Evolutionary conservation across 2,329 filamentous ascomycete species (phyloP).

Genomic region (Fusarium sp.): DNA sequence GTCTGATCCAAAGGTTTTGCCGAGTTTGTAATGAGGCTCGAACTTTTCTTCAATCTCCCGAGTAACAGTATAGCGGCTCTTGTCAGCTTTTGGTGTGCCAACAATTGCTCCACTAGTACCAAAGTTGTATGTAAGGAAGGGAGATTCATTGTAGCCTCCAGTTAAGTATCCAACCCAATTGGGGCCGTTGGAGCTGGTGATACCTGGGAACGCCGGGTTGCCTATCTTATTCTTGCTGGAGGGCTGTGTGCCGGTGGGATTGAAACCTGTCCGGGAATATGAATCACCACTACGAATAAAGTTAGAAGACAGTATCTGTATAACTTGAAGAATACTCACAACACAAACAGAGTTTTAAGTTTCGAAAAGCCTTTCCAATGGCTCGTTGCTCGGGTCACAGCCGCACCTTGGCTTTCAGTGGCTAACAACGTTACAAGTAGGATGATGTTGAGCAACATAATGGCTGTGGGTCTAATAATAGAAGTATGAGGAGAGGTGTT

Average conservation of each 20-base stretch:
- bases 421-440: background rate
- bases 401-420: background rate
- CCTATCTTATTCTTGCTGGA: background rate
- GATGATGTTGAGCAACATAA: background rate
- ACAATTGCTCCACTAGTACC: background rate
- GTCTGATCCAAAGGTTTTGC: background rate
- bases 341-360: background rate
- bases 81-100: background rate
- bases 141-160: background rate
- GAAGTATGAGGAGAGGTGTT: too few relatives aligned
- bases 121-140: slow-evolving; percentile 6
- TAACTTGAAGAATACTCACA: background rate
- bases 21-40: background rate
- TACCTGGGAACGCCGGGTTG: background rate
- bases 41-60: background rate
- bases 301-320: background rate
- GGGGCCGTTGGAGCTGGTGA: background rate
- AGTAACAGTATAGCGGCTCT: background rate
- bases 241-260: background rate
- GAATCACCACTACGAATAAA: background rate
- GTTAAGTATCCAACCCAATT: slow-evolving; percentile 1
- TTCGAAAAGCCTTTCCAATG: slow-evolving; percentile 3
- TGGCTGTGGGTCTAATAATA: too few relatives aligned
- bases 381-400: background rate
- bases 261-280: background rate